Evolutionary conservation across 495 filamentous ascomycete genomes (phyloP).

Genomic region (Aspergillus bridgeri): DNA sequence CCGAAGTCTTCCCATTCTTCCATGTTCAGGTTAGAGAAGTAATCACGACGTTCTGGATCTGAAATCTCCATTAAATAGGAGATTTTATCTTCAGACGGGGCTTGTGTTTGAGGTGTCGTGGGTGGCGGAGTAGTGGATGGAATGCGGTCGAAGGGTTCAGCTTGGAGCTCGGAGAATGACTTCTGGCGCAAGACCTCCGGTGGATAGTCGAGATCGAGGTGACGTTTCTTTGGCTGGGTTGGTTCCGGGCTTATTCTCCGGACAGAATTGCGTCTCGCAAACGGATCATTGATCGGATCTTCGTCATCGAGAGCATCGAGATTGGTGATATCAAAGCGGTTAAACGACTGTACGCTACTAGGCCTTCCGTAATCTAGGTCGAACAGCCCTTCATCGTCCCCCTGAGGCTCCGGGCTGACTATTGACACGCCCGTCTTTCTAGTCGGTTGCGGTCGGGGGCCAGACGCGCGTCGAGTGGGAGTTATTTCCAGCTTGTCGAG

Average conservation of each 20-base stretch:
- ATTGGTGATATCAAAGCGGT: constrained; percentile 36
- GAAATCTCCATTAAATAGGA: constrained; percentile 26
- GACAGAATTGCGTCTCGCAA: constrained; percentile 23
- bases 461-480: constrained; percentile 36
- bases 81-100: constrained; percentile 26
- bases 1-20: constrained; percentile 81
- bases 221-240: constrained; percentile 31
- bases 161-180: constrained; percentile 41
- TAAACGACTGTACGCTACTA: constrained; percentile 29
- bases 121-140: constrained; percentile 23
- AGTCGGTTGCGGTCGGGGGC: constrained; percentile 28
- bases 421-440: constrained; percentile 16
- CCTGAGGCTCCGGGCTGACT: constrained; percentile 17
- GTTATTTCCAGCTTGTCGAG: constrained; percentile 41
- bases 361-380: constrained; percentile 21
- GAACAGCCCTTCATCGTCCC: constrained; percentile 27
- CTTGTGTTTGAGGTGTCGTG: constrained; percentile 1
- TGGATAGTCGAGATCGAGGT: constrained; percentile 41
- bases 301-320: constrained; percentile 29
- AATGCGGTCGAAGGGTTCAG: constrained; percentile 42
- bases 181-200: constrained; percentile 41
- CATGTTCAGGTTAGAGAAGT: constrained; percentile 61
- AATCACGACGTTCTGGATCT: constrained; percentile 51
- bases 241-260: constrained; percentile 10
- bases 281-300: constrained; percentile 34